Conservation (phyloP, 768 basidiomycete genomes). For the Amanita phalloides region DNA sequence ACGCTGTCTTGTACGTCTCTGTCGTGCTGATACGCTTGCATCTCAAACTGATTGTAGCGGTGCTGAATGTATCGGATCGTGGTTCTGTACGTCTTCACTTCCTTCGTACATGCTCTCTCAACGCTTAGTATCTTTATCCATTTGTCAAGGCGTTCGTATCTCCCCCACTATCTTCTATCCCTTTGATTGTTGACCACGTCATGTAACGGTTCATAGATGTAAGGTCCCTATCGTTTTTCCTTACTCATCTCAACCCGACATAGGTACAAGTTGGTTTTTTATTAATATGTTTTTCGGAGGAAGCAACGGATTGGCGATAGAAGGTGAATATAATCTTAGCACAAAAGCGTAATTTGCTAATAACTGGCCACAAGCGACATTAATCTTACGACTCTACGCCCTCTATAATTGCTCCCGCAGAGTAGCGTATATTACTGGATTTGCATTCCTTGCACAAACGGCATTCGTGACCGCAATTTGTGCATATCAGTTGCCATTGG, state of each 20-base stretch:
- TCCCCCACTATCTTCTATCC: too few species aligned
- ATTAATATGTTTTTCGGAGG: background rate
- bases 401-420: background rate
- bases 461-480: too few species aligned
- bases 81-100: background rate
- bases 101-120: background rate
- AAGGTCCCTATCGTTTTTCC: background rate
- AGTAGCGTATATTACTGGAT: too few species aligned
- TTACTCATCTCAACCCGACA: background rate
- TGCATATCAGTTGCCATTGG: too few species aligned
- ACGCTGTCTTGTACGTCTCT: background rate
- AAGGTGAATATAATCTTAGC: background rate
- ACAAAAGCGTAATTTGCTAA: background rate
- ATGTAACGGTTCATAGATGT: background rate
- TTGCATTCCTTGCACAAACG: too few species aligned
- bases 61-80: background rate
- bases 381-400: background rate
- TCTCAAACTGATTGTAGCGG: background rate
- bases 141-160: background rate
- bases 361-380: background rate
- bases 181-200: too few species aligned
- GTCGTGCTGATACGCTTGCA: background rate
- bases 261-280: background rate
- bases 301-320: background rate
- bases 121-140: background rate